Conservation (phyloP, 495 filamentous ascomycete genomes). For the Parathielavia hyrcaniae region DNA sequence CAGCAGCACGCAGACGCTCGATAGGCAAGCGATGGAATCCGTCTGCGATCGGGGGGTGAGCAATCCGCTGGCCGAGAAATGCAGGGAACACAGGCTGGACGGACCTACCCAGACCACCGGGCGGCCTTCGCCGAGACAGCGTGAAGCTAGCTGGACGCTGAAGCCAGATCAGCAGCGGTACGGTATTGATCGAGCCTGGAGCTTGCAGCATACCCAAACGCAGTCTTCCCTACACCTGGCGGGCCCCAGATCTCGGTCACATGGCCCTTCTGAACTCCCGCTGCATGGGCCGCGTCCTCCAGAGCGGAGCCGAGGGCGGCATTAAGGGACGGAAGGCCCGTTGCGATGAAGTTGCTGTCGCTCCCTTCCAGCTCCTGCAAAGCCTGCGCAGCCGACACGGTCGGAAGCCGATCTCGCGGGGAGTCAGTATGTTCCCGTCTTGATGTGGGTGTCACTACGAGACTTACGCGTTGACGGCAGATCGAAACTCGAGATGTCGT, state of each 20-base stretch:
- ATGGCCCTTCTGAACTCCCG: slow-evolving; percentile 66
- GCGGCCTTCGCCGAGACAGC: slow-evolving; percentile 53
- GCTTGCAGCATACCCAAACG: slow-evolving; percentile 55
- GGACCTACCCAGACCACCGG: slow-evolving; percentile 83
- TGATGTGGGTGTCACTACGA: not conserved
- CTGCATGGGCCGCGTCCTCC: slow-evolving; percentile 16
- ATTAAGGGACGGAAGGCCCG: slow-evolving; percentile 60
- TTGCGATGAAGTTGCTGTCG: slow-evolving; percentile 52
- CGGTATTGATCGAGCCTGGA: not conserved
- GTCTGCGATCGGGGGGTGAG: slow-evolving; percentile 28
- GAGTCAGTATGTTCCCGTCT: not conserved
- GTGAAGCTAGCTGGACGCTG: slow-evolving; percentile 64
- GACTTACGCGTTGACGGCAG: slow-evolving; percentile 24
- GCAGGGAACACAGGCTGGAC: slow-evolving; percentile 29
- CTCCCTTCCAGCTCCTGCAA: slow-evolving; percentile 53
- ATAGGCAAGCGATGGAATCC: slow-evolving; percentile 31
- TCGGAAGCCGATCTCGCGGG: slow-evolving; percentile 65
- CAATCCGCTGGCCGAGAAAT: slow-evolving; percentile 3
- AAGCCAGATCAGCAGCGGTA: slow-evolving; percentile 4
- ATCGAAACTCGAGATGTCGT: slow-evolving; percentile 45
- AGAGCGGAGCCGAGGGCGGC: slow-evolving; percentile 25
- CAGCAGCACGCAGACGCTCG: slow-evolving; percentile 24
- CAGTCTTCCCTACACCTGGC: slow-evolving; percentile 80
- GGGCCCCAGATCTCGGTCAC: slow-evolving; percentile 88
- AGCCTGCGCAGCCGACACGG: slow-evolving; percentile 81